Conservation (phyloP, 2,329 filamentous ascomycete species). For the Botryotinia calthae region DNA sequence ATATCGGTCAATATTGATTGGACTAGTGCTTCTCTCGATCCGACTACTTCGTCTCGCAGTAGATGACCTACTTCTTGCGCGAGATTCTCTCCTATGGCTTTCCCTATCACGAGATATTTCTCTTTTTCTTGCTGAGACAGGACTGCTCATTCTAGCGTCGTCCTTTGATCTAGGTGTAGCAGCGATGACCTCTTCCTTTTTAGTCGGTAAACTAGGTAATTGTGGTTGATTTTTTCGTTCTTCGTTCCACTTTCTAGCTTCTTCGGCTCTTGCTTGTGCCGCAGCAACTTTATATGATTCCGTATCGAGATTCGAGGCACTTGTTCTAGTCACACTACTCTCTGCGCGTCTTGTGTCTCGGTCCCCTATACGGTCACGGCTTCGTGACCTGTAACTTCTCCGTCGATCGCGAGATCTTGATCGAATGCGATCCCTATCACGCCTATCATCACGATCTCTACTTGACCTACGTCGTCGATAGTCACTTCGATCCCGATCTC, state of each 20-base stretch:
- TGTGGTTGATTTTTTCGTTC: slow-evolving; percentile 57
- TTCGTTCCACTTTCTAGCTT: slow-evolving; percentile 60
- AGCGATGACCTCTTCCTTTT: slow-evolving; percentile 21
- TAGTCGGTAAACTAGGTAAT: slow-evolving; percentile 42
- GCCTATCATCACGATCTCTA: slow-evolving; percentile 37
- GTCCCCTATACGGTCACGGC: slow-evolving; percentile 30
- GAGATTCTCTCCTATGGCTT: slow-evolving; percentile 32
- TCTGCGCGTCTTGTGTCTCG: slow-evolving; percentile 26
- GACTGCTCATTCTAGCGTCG: slow-evolving; percentile 29
- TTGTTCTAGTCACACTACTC: slow-evolving; percentile 18
- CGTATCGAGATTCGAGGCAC: slow-evolving; percentile 17
- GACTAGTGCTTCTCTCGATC: slow-evolving; percentile 37
- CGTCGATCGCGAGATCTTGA: slow-evolving; percentile 29
- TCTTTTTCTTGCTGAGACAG: slow-evolving; percentile 31
- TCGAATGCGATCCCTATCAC: slow-evolving; percentile 25
- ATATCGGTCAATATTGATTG: slow-evolving; percentile 39
- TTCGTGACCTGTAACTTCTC: slow-evolving; percentile 31
- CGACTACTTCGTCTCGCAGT: slow-evolving; percentile 33
- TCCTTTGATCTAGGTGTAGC: slow-evolving; percentile 26
- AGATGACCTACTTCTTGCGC: slow-evolving; percentile 37
- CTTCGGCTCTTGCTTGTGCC: slow-evolving; percentile 61
- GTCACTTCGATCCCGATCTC: slow-evolving; percentile 30
- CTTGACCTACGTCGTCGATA: slow-evolving; percentile 33
- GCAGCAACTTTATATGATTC: slow-evolving; percentile 55
- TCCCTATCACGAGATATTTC: slow-evolving; percentile 38